Evolutionary conservation across 73 alveolate genomes (phyloP).

Genomic region (Paramecium biaurelia): DNA sequence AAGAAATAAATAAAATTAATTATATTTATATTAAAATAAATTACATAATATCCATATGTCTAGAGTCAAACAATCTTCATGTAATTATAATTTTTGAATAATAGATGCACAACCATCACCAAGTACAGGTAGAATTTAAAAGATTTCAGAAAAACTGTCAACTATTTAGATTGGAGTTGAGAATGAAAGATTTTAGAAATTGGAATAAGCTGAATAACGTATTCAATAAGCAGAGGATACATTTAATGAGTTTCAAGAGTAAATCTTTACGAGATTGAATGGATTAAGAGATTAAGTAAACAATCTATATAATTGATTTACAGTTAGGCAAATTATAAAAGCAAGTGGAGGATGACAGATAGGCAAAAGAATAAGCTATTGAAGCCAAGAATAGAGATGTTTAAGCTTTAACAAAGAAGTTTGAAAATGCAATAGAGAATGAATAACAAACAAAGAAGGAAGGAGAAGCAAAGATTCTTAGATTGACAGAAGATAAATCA

Average conservation of each 20-base stretch:
- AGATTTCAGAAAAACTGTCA: conserved; percentile 55
- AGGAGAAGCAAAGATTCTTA: conserved; percentile 57
- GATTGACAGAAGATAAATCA: conserved; percentile 67
- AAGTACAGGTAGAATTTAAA: conserved; percentile 49
- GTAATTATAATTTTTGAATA: background rate
- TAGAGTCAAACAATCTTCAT: background rate
- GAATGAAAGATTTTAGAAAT: conserved; percentile 49
- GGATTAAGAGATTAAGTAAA: conserved; percentile 60
- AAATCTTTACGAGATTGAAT: conserved; percentile 41
- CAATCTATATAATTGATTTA: background rate
- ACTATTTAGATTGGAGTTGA: conserved; percentile 44
- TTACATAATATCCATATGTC: background rate
- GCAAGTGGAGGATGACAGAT: conserved; percentile 72
- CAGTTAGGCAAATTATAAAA: conserved; percentile 54
- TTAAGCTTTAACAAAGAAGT: conserved; percentile 56
- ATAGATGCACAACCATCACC: background rate
- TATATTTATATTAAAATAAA: background rate
- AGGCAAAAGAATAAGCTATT: conserved; percentile 60
- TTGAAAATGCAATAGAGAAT: conserved; percentile 64
- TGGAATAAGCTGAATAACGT: conserved; percentile 68
- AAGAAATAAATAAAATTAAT: background rate
- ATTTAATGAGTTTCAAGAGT: conserved; percentile 66
- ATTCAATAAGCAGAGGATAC: conserved; percentile 68
- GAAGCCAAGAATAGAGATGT: conserved; percentile 69
- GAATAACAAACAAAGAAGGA: conserved; percentile 67